phyloP scores from a whole-genome alignment of 2,329 filamentous ascomycete genomes.

The Penicillium hesseltinei region DNA sequence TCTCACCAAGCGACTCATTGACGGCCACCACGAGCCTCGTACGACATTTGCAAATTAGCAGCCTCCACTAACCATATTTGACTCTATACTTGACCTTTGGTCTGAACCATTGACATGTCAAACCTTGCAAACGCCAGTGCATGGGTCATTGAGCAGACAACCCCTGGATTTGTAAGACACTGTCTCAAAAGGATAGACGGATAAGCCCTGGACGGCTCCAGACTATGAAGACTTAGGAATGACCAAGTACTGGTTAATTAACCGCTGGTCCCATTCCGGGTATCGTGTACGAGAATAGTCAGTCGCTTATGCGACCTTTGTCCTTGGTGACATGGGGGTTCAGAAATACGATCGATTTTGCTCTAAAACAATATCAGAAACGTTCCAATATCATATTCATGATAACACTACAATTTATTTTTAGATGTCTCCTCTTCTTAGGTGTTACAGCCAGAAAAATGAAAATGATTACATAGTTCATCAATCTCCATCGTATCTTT shows the following conservation, averaged over 20 bases:
- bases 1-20: background rate
- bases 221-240: background rate
- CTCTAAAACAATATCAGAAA: background rate
- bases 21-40: background rate
- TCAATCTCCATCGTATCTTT: background rate
- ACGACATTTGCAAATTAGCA: background rate
- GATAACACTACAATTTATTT: background rate
- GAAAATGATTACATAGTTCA: background rate
- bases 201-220: background rate
- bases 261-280: background rate
- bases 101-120: background rate
- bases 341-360: background rate
- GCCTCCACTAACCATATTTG: background rate
- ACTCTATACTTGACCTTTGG: too few relatives aligned
- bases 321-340: background rate
- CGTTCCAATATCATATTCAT: background rate
- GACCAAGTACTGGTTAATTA: background rate
- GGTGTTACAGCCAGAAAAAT: background rate
- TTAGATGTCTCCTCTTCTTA: background rate
- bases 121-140: background rate
- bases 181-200: background rate
- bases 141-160: background rate
- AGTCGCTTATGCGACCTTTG: background rate
- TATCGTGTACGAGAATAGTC: background rate
- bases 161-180: background rate